Base-by-base conservation (phyloP, 2,329 filamentous ascomycete species). In the Phaeoacremonium minimum region DNA sequence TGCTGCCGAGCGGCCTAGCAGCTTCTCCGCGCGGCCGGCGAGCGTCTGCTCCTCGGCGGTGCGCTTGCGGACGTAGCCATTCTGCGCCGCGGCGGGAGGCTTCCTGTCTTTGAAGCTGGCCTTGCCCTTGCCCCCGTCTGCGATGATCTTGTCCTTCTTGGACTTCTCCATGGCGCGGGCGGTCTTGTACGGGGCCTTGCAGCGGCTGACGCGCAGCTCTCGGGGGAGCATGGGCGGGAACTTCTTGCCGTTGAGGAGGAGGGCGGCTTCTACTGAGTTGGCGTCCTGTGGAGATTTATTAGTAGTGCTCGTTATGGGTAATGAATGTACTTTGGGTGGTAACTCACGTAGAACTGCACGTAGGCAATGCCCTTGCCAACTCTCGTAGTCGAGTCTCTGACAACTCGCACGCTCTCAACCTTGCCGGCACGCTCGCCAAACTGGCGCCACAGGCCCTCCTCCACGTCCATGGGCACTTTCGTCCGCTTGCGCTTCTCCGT, bases 351-450 rank as follows among this genome's bases (percentile, higher is more conserved):
- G 63, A 98, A 98, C 56, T 98, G 93, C 13, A 98, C 91, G 53
- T 98, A 98, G 44, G 94, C 94, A 55, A 98, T 88, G 5, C 93
- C 93, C 59, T 98, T 98, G 52, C 93, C 89, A 18, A 98, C 87
- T 33, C 94, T 80, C 7, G 94, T 98, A 48, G 85, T 84, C 44
- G 86, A 73, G 55, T 98, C 93, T 37, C 93, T 81, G 34, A 96
- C 78, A 15, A 98, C 89, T 20, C 93, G 85, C 22, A 98, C 94
- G 54, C 83, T 95, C 63, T 98, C 91, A 11, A 98, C 86, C 46
- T 77, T 85, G 47, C 91, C 90, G 43, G 75, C 82, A 35, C 73
- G 60, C 56, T 85, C 78, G 42, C 73, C 66, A 53, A 95, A 94
- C 15, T 84, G 82, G 31, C 81, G 75, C 89, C 89, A 95, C 3